Evolutionary conservation across 208 protist species (phyloP), one percentile per base, ranked within the genome.

Genomic region (Leishmania amazonensis): DNA sequence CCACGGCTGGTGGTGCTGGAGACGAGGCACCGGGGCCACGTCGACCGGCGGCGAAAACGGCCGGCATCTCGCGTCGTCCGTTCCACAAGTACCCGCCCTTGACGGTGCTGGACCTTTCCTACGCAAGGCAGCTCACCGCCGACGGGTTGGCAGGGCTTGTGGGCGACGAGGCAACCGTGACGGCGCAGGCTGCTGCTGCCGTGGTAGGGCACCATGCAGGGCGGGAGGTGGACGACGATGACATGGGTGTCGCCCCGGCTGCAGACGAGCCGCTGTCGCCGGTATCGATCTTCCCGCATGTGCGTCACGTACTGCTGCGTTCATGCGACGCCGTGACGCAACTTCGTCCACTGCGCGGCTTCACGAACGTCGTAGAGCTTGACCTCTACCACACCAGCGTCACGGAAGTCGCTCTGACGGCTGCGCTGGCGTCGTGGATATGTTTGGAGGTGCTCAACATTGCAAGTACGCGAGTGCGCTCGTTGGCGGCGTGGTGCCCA

Each of bases 331-430:
- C 79, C 28, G 71, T 94, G 28, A 60, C 54, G 28, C 75, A 89
- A 40, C 81, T 94, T 38, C 40, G 40, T 0, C 72, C 84, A 28
- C 81, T 94, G 42, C 73, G 74, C 19, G 54, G 76, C 8, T 65
- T 90, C 42, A 79, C 80, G 19, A 76, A 76, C 15, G 79, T 94
- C 3, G 80, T 78, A 45, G 86, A 91, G 71, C 86, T 94, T 35
- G 90, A 94, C 58, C 81, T 94, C 2, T 88, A 94, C 76, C 90
- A 94, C 86, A 94, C 90, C n/a, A 78, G 49, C 60, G 79, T 94
- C 45, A 82, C 81, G 51, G 81, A 81, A 0, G 85, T 51, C 21
- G 53, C 72, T 45, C 72, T 91, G 72, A 82, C 85, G 21, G 8
- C 70, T 31, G 88, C 85, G 35, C 75, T 87, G 72, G 74, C 78